Base-by-base conservation (phyloP, 108 stramenopile genomes). In the Fistulifera pelliculosa region DNA sequence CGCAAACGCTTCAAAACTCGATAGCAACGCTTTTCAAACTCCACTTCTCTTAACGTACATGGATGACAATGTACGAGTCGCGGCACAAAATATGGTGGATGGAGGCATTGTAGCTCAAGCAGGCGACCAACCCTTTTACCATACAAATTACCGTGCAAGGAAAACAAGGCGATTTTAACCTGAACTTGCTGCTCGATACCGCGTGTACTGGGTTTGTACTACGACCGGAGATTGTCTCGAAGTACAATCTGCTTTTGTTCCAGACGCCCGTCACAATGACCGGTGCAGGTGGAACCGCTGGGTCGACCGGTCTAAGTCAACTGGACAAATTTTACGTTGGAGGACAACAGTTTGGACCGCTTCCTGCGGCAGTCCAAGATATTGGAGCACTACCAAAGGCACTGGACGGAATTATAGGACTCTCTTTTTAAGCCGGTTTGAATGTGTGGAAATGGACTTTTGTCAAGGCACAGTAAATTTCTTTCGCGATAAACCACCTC, bases 341-440 rank as follows among this genome's bases (percentile, higher is more conserved):
- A 1, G 77, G 51, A 7, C 54, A 67, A 5, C 49, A 54, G 4
- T 72, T 72, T 55, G 72, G 69, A 1, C 61, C 67, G 1, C 17
- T 76, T 18, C 71, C 71, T 5, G 83, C 79, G 0, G 87, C 81
- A 4, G 70, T 77, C 0, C 81, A 83, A 60, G 83, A 90, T 53
- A 83, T 85, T 31, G 81, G 77, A 23, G 83, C 75, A 2, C 43
- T 90, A n/a, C 83, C 87, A 6, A 39, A 40, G 3, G 62, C 56
- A 13, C 25, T 90, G 42, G 87, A 90, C 55, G 87, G 87, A 3
- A 90, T 90, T 43, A 54, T 85, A 21, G 87, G 87, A n/a, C 56
- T 90, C 10, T 82, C 83, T 83, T 90, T 53, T 63, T 90, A 16
- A 56, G 49, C 27, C 68, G 75, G 39, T 90, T 75, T 71, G 65